Conservation (phyloP, 257 asterid genomes). For the Forsythia suspensa region DNA sequence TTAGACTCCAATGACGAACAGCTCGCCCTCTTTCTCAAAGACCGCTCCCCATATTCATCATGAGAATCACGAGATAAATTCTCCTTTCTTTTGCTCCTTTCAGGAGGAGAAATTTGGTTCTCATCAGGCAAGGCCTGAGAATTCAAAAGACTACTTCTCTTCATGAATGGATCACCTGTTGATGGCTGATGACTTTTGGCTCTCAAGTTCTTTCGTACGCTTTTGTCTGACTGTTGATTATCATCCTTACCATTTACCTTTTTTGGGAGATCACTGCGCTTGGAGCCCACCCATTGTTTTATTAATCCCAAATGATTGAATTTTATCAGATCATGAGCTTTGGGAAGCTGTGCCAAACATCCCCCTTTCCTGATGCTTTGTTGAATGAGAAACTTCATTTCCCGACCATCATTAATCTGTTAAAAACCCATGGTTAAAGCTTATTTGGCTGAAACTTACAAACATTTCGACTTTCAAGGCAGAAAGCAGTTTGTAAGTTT, state of each 20-base stretch:
- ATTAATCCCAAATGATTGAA: constrained; percentile 48
- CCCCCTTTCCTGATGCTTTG: constrained; percentile 31
- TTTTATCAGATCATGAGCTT: constrained; percentile 33
- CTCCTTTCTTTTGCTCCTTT: constrained; percentile 42
- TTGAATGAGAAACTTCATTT: constrained; percentile 28
- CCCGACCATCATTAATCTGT: constrained; percentile 46
- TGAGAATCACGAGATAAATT: constrained; percentile 25
- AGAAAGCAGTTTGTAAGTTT: neutral
- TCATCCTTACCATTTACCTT: constrained; percentile 40
- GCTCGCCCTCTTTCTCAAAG: constrained; percentile 38
- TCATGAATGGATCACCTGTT: constrained; percentile 18
- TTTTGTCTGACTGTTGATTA: constrained; percentile 33
- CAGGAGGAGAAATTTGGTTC: constrained; percentile 31
- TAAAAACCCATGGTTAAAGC: constrained; percentile 8
- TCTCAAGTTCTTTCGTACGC: constrained; percentile 17
- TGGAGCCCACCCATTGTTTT: constrained; percentile 67
- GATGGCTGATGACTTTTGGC: constrained; percentile 31
- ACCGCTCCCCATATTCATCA: constrained; percentile 32
- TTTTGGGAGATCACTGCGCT: constrained; percentile 55
- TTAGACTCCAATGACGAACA: constrained; percentile 31
- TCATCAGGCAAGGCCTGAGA: constrained; percentile 30
- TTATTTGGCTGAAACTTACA: neutral
- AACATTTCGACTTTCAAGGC: neutral
- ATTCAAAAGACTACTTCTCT: constrained; percentile 32
- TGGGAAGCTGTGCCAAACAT: constrained; percentile 25